A percentile compares a stretch with the other conserved stretches of the same genome.
Conservation (phyloP, 352 stramenopile species). For the Globisporangium paddicum region DNA sequence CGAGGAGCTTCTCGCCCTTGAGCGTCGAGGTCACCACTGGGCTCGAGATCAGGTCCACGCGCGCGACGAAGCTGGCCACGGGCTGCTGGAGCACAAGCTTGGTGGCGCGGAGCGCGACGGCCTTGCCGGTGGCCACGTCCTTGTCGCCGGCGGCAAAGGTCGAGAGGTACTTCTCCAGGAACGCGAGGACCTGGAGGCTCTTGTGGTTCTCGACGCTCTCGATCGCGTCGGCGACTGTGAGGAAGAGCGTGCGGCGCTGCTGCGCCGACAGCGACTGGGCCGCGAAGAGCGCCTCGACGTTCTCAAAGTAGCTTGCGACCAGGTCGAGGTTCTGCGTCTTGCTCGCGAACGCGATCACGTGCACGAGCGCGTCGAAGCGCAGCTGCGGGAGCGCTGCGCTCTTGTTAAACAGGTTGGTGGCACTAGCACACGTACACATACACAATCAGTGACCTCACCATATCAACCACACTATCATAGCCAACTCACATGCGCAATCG, state of each 20-base stretch:
- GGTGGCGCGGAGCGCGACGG: slow-evolving; percentile 72
- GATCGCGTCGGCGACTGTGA: slow-evolving; percentile 69
- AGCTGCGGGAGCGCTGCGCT: slow-evolving; percentile 45
- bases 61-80: slow-evolving; percentile 86
- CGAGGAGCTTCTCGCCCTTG: slow-evolving; percentile 58
- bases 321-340: slow-evolving; percentile 57
- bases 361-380: slow-evolving; percentile 64
- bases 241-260: slow-evolving; percentile 55
- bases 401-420: slow-evolving; percentile 76
- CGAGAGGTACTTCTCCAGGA: slow-evolving; percentile 72
- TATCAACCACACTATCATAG: not conserved
- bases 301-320: slow-evolving; percentile 63
- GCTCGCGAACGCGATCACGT: slow-evolving; percentile 51
- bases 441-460: not conserved
- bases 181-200: slow-evolving; percentile 53
- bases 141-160: slow-evolving; percentile 55
- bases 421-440: slow-evolving; percentile 19
- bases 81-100: slow-evolving; percentile 88
- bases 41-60: slow-evolving; percentile 80
- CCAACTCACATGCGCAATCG: slow-evolving; percentile 62
- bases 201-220: slow-evolving; percentile 23
- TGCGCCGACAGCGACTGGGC: slow-evolving; percentile 34
- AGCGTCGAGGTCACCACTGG: slow-evolving; percentile 76
- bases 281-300: slow-evolving; percentile 55
- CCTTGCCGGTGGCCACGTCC: slow-evolving; percentile 54